Base-by-base conservation (phyloP, 768 basidiomycete genomes). In the Kwoniella europaea region DNA sequence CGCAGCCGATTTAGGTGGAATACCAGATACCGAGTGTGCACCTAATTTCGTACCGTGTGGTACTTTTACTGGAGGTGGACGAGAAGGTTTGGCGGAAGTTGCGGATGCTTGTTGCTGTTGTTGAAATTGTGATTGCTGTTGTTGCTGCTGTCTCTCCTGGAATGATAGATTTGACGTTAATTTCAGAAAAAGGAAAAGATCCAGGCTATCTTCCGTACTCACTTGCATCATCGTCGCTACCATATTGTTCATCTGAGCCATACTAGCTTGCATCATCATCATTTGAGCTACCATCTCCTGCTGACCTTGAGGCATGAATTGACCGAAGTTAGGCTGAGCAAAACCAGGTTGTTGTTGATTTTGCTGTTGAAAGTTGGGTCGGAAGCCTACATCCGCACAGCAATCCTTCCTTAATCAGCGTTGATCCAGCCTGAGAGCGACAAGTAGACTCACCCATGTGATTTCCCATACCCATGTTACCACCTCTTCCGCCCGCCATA, bases 251-350 rank as follows among this genome's bases (percentile, higher is more conserved):
- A 83, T 81, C 61, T 81, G 78, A 52, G 76, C 91, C 88, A 93
- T 91, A 44, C 89, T 90, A 41, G 89, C 87, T 53, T 92, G 91
- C 90, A 96, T 92, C 84, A 94, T 93, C 66, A 91, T 89, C 94
- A 95, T 94, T 78, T 95, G 87, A 29, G 92, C 93, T 75, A 95
- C 83, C 88, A 91, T 90, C 80, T 92, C 89, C 88, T 80, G 76
- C 44, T 80, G 79, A 15, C 74, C 75, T 10, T 73, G 76, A 2
- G 65, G 65, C 70, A 80, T 76, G 62, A 75, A 78, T 44, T 68
- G 71, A 29, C 24, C 61, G 62, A 78, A 78, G 6, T 73, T 71
- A 65, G 73, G 69, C 62, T 71, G 72, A 69, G 73, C 73, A 68
- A 72, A 69, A 29, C 56, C 42, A 59, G 55, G 52, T 52, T 59